Evolutionary conservation across 768 basidiomycete genomes (phyloP).

Genomic region (Pleurotus citrinopileatus): DNA sequence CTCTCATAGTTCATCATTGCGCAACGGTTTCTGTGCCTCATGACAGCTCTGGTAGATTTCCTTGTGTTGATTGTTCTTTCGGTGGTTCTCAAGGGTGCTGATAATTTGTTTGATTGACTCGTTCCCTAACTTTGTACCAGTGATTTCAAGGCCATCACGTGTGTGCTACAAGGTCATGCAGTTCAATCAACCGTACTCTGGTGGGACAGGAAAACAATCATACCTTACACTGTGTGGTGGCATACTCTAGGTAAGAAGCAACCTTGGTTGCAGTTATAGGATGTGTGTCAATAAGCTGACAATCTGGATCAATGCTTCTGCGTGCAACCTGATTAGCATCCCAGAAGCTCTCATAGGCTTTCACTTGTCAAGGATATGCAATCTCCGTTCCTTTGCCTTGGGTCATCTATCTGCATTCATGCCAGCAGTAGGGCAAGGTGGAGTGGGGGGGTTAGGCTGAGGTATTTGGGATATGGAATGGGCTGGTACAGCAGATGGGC

Average conservation of each 20-base stretch:
- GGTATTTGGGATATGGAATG: too few species aligned
- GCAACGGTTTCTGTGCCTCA: slow-evolving; percentile 19
- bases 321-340: slow-evolving; percentile 14
- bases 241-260: slow-evolving; percentile 26
- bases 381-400: slow-evolving; percentile 22
- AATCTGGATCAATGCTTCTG: background rate
- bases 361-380: slow-evolving; percentile 24
- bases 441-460: background rate
- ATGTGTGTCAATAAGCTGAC: slow-evolving; percentile 18
- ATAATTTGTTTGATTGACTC: slow-evolving; percentile 25
- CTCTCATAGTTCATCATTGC: slow-evolving; percentile 28
- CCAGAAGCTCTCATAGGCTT: slow-evolving; percentile 23
- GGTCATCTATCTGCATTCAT: too few species aligned
- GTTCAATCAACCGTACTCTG: background rate
- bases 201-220: background rate
- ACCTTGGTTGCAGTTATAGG: slow-evolving; percentile 29
- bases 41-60: slow-evolving; percentile 12
- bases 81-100: slow-evolving; percentile 24
- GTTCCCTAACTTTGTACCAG: slow-evolving; percentile 23
- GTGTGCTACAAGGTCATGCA: slow-evolving; percentile 1
- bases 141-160: slow-evolving; percentile 16
- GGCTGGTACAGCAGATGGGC: too few species aligned
- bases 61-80: slow-evolving; percentile 18
- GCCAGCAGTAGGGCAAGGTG: slow-evolving; percentile 10
- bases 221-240: slow-evolving; percentile 27